Evolutionary conservation across 352 stramenopile species (phyloP).

Genomic region (Globisporangium rhizosaccharum): DNA sequence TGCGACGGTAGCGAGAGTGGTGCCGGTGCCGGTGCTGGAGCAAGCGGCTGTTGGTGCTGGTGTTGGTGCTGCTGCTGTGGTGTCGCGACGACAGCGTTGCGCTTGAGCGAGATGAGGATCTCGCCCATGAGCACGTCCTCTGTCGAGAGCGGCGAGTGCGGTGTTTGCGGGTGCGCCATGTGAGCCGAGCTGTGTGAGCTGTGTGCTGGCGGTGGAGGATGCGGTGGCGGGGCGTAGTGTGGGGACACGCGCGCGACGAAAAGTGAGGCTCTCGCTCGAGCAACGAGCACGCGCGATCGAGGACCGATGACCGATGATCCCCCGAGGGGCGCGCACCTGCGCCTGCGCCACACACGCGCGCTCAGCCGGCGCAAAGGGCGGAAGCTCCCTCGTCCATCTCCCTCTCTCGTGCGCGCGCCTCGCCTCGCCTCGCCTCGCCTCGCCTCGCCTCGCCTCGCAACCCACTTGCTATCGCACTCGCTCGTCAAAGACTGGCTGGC

Average conservation of each 20-base stretch:
- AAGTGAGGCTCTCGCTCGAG: slow-evolving; percentile 8
- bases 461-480: too few relatives aligned
- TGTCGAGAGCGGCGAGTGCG: slow-evolving; percentile 23
- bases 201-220: background rate
- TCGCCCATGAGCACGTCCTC: slow-evolving; percentile 72
- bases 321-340: background rate
- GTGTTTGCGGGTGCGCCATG: slow-evolving; percentile 6
- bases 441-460: too few relatives aligned
- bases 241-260: slow-evolving; percentile 9
- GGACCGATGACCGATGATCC: background rate
- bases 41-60: background rate
- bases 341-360: background rate
- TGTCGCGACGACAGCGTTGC: slow-evolving; percentile 22
- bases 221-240: slow-evolving; percentile 1
- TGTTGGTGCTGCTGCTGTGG: background rate
- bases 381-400: slow-evolving; percentile 3
- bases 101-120: slow-evolving; percentile 78
- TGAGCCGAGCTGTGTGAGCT: background rate
- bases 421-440: too few relatives aligned
- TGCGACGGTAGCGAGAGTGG: slow-evolving; percentile 2
- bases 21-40: background rate
- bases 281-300: background rate
- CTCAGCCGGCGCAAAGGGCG: slow-evolving; percentile 1
- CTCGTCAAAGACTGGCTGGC: too few relatives aligned
- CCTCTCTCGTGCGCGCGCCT: background rate